Conservation (phyloP, 371 early-diverging fungal genomes). For the Saksenaea vasiformis region DNA sequence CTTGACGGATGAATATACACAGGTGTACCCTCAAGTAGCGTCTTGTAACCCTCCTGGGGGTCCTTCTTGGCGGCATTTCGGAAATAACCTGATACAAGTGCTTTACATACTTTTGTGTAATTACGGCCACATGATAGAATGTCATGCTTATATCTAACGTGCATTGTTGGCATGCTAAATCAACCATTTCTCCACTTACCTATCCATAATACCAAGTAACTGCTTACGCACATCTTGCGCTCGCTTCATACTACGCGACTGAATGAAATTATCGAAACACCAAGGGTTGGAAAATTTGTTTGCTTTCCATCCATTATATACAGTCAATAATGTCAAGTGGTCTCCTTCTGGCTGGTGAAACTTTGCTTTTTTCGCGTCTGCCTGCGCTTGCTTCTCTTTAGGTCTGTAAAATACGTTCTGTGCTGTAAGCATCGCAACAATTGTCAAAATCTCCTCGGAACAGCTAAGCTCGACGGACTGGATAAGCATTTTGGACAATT, state of each 20-base stretch:
- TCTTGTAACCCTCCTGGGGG: conserved; percentile 97
- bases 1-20: conserved; percentile 96
- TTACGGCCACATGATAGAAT: conserved; percentile 93
- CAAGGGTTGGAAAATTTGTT: conserved; percentile 88
- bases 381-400: conserved; percentile 92
- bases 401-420: conserved; percentile 96
- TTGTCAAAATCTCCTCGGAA: conserved; percentile 93
- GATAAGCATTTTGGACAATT: conserved; percentile 92
- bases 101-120: conserved; percentile 86
- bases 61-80: conserved; percentile 97
- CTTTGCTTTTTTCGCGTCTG: conserved; percentile 94
- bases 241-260: conserved; percentile 85
- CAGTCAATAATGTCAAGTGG: conserved; percentile 93
- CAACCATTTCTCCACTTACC: too few species aligned
- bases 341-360: conserved; percentile 98
- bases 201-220: conserved; percentile 94
- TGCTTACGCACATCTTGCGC: conserved; percentile 96
- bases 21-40: conserved; percentile 94
- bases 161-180: too few species aligned
- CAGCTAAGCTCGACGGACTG: conserved; percentile 89
- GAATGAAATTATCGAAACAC: conserved; percentile 97
- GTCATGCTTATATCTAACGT: conserved; percentile 83
- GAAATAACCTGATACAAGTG: conserved; percentile 93
- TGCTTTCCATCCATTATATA: conserved; percentile 94
- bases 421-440: conserved; percentile 95